phyloP scores from a whole-genome alignment of 2,329 filamentous ascomycete genomes.

The Leptographium wingfieldii region DNA sequence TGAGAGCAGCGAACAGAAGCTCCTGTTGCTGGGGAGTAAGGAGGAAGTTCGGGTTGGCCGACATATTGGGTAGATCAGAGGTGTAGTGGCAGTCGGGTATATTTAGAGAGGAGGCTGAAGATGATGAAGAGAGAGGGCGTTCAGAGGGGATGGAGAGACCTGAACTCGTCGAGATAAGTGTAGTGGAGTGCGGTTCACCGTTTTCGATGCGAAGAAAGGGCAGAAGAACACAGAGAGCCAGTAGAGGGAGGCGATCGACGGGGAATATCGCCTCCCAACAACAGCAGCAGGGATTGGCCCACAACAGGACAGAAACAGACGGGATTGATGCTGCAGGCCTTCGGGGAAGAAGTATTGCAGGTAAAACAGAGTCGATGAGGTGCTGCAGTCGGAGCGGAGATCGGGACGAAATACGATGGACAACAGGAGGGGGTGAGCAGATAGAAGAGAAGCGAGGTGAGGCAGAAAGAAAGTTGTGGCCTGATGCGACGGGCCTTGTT shows the following conservation, averaged over 20 bases:
- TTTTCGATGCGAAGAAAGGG: background rate
- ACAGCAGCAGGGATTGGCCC: background rate
- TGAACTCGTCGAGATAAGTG: background rate
- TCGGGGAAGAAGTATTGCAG: background rate
- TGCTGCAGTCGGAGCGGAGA: background rate
- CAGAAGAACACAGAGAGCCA: background rate
- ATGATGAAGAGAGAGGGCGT: background rate
- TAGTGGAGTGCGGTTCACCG: background rate
- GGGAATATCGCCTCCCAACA: constrained; percentile 2
- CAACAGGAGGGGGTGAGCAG: background rate
- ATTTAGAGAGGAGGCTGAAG: background rate
- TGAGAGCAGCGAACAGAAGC: constrained; percentile 62
- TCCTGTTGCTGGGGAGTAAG: constrained; percentile 67
- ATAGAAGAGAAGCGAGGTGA: background rate
- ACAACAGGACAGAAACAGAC: background rate
- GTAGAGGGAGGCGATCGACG: constrained; percentile 1
- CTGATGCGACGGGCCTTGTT: constrained; percentile 7
- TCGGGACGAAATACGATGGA: background rate
- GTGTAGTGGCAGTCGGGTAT: background rate
- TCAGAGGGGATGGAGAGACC: background rate
- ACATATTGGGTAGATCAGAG: constrained; percentile 2
- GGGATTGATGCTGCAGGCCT: background rate
- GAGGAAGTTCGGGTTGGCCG: constrained; percentile 42
- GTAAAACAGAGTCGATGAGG: background rate
- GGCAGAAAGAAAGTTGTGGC: constrained; percentile 7